These are phyloP conservation scores for Globisporangium iwayamae DNA, from an alignment of 352 stramenopile species.

Conservation along the genomic window DNA sequence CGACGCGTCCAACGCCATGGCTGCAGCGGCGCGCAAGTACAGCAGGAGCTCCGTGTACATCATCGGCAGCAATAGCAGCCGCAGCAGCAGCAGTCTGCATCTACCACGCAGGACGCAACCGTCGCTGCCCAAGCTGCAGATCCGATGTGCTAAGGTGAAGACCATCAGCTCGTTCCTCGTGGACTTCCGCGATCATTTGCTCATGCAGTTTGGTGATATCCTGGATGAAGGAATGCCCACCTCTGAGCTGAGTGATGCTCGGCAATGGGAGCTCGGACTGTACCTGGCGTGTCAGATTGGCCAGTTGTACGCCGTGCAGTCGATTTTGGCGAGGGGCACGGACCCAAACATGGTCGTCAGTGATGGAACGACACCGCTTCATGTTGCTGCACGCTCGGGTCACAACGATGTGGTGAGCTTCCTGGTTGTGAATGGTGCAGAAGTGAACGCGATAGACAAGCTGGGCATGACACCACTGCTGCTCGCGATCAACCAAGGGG, in stretches of 20 bases:
- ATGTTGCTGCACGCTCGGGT: constrained; percentile 40
- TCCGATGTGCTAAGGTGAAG: constrained; percentile 27
- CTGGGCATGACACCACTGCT: constrained; percentile 51
- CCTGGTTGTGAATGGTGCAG: constrained; percentile 39
- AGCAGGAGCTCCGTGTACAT: constrained; percentile 18
- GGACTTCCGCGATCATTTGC: constrained; percentile 43
- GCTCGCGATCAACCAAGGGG: constrained; percentile 41
- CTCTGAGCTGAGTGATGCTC: constrained; percentile 21
- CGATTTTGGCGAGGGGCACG: constrained; percentile 40
- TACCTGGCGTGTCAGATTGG: constrained; percentile 50
- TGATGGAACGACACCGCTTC: constrained; percentile 39
- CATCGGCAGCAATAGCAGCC: neutral
- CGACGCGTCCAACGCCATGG: constrained; percentile 10
- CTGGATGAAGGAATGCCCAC: neutral
- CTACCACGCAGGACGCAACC: constrained; percentile 13
- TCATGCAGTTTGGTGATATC: constrained; percentile 28
- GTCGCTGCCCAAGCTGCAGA: constrained; percentile 36
- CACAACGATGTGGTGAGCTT: constrained; percentile 42
- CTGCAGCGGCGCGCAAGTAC: constrained; percentile 3
- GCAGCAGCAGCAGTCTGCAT: neutral
- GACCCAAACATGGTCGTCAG: constrained; percentile 36
- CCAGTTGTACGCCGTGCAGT: constrained; percentile 38
- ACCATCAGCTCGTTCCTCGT: constrained; percentile 40
- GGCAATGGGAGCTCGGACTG: constrained; percentile 50
- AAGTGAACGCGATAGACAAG: constrained; percentile 34